Conservation (phyloP, 1,284 basidiomycete species). For the Sporisorium iseilematis-ciliati region DNA sequence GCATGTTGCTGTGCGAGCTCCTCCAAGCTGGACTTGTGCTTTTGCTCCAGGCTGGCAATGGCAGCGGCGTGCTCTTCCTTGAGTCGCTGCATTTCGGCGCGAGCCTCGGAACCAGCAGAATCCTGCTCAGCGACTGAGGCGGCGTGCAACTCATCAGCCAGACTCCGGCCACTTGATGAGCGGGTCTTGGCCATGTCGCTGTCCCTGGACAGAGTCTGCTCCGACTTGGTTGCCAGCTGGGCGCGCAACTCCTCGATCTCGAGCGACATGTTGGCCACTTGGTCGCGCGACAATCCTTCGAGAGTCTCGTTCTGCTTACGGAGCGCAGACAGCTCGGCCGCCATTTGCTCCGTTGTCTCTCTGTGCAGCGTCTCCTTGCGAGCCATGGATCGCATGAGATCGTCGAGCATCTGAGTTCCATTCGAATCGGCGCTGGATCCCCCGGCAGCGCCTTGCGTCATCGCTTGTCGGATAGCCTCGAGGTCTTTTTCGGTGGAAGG, state of each 20-base stretch:
- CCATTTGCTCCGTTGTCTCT: conserved; percentile 80
- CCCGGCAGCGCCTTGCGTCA: conserved; percentile 16
- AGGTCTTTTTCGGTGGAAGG: conserved; percentile 49
- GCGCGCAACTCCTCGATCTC: conserved; percentile 77
- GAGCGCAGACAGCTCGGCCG: conserved; percentile 77
- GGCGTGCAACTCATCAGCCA: conserved; percentile 85
- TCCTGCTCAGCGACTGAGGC: conserved; percentile 34
- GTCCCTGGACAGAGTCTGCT: conserved; percentile 7
- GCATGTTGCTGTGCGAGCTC: conserved; percentile 39
- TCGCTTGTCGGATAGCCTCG: conserved; percentile 33
- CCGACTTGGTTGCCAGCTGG: conserved; percentile 71
- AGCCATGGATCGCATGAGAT: conserved; percentile 79
- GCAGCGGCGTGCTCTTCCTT: conserved; percentile 29
- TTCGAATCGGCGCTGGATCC: conserved; percentile 15
- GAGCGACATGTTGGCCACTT: conserved; percentile 86
- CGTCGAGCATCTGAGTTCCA: conserved; percentile 42
- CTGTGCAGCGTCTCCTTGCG: conserved; percentile 89
- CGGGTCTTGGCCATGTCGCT: not conserved
- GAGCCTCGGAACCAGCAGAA: not conserved
- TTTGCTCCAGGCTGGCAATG: conserved; percentile 24
- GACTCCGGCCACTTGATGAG: conserved; percentile 70
- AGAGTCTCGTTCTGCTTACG: conserved; percentile 83
- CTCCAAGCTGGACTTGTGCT: conserved; percentile 34
- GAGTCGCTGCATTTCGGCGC: conserved; percentile 21
- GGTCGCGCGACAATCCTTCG: conserved; percentile 81